Conservation (phyloP, 345 rosid genomes). For the Salix arbutifolia region DNA sequence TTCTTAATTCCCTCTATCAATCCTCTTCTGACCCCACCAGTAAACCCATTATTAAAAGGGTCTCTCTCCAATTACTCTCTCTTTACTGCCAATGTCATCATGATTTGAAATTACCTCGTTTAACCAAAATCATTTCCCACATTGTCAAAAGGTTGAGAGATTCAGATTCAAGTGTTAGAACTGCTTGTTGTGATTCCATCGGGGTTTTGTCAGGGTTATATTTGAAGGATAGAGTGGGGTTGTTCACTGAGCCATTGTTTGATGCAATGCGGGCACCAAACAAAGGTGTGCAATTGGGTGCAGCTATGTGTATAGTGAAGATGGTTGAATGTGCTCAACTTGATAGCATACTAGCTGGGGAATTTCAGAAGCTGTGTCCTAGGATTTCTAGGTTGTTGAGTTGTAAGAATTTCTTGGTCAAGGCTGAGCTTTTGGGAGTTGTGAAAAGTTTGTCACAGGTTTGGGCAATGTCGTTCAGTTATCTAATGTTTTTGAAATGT, state of each 20-base stretch:
- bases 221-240: conserved; percentile 13
- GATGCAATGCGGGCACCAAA: conserved; percentile 10
- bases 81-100: conserved; percentile 14
- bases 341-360: background rate
- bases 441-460: conserved; percentile 19
- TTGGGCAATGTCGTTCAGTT: background rate
- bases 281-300: conserved; percentile 21
- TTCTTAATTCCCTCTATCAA: conserved; percentile 13
- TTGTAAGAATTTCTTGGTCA: conserved; percentile 13
- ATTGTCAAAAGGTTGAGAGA: conserved; percentile 18
- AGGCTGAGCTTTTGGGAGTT: conserved; percentile 6
- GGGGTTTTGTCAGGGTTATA: conserved; percentile 19
- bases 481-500: background rate
- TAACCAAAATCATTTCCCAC: conserved; percentile 9
- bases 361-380: conserved; percentile 15
- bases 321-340: conserved; percentile 8
- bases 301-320: conserved; percentile 17
- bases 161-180: conserved; percentile 21
- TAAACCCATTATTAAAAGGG: conserved; percentile 16
- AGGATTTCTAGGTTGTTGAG: conserved; percentile 11
- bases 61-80: conserved; percentile 10
- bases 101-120: conserved; percentile 1
- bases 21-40: conserved; percentile 13
- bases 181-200: conserved; percentile 10
- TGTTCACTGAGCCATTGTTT: conserved; percentile 8